Evolutionary conservation across 2,329 filamentous ascomycete species (phyloP), one percentile per base, ranked within the genome.

Genomic region (Talaromyces sp.): DNA sequence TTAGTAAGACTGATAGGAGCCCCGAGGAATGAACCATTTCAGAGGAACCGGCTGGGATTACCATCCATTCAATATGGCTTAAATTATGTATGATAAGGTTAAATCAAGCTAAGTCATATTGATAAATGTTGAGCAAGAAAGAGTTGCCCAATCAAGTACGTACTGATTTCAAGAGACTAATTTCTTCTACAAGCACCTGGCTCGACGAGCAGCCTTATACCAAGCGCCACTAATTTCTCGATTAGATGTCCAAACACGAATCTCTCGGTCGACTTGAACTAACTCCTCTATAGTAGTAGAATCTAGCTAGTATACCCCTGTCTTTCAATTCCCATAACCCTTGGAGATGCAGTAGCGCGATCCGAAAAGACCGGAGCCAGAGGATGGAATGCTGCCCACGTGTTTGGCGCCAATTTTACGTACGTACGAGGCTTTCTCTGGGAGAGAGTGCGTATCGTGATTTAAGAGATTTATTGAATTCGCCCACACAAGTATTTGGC

Each of bases 331-430:
- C 50, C 28, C 25, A 56, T 9, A 25, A 54, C 60, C 60, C 54
- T 62, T 52, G 60, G 40, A 58, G 31, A 35, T 58, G 60, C 60
- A 58, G 54, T 61, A 61, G 60, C 23, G 23, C 55, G 23, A 44
- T 62, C 60, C 52, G 31, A 50, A 4, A 9, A 33, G 40, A 40
- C 21, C 31, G 18, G 16, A 23, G 60, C 40, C 28, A 57, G 60
- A 62, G 52, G 54, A 58, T 16, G 54, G 14, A n/a, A 37, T 54
- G 60, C 25, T 50, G 60, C 50, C 60, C 60, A 62, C 60, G 60
- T 62, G 60, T 62, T 58, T 44, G 39, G 31, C 48, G 48, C 50
- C 50, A 35, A 21, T 12, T 54, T 14, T 54, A 21, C 31, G 31
- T 54, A 35, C 31, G 50, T 54, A 54, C 50, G 31, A 50, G 14